Evolutionary conservation across 1,284 basidiomycete genomes (phyloP).

Genomic region (Sporisorium scitamineum): DNA sequence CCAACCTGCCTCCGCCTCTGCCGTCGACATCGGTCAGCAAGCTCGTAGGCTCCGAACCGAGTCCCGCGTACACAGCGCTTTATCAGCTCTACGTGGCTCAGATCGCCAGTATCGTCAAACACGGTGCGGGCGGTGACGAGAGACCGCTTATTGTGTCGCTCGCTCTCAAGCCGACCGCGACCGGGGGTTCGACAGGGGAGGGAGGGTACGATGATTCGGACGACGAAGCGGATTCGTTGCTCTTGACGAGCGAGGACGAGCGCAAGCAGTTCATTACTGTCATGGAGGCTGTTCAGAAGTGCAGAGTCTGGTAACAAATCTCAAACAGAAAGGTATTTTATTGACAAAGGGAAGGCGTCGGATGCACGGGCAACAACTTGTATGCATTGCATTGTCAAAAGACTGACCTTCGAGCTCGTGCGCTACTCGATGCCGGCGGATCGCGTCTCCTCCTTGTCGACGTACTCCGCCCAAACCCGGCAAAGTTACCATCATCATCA

Average conservation of each 20-base stretch:
- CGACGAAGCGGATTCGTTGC: constrained; percentile 54
- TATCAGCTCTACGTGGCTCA: constrained; percentile 86
- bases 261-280: constrained; percentile 76
- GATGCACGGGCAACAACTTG: neutral
- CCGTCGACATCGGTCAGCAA: constrained; percentile 80
- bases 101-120: constrained; percentile 84
- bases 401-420: constrained; percentile 11
- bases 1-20: constrained; percentile 74
- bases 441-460: constrained; percentile 32
- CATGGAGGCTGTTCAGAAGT: constrained; percentile 77
- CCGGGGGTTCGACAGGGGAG: neutral
- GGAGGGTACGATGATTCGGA: constrained; percentile 56
- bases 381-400: constrained; percentile 15
- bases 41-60: constrained; percentile 78
- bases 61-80: constrained; percentile 77
- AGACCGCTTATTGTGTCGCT: constrained; percentile 48
- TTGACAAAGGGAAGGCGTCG: neutral
- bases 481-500: constrained; percentile 48
- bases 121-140: constrained; percentile 68
- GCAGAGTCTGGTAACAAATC: constrained; percentile 44
- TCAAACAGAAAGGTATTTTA: neutral
- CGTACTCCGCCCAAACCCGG: constrained; percentile 38
- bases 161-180: constrained; percentile 24
- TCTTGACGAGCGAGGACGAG: constrained; percentile 74
- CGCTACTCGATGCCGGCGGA: constrained; percentile 7